A percentile compares a stretch with the other conserved stretches of the same genome.
Evolutionary conservation across 805 yeast genomes (phyloP).

Genomic region (Teunomyces funiuensis): DNA sequence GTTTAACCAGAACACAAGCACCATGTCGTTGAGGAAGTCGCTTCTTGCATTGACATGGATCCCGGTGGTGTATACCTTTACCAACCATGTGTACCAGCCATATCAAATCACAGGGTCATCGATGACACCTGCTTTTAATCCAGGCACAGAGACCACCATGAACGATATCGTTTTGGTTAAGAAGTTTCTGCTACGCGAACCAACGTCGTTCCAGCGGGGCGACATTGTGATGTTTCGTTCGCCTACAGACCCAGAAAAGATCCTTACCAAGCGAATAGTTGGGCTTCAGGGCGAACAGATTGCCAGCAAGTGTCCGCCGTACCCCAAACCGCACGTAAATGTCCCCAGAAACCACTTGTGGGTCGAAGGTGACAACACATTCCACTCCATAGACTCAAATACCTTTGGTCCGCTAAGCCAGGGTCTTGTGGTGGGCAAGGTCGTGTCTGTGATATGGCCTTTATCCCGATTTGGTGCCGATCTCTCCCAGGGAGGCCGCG

Average conservation of each 20-base stretch:
- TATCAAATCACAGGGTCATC: slow-evolving; percentile 77
- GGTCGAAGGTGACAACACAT: slow-evolving; percentile 90
- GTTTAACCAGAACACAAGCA: neutral
- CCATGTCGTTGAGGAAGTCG: slow-evolving; percentile 18
- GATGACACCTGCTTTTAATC: slow-evolving; percentile 89
- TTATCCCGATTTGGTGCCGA: slow-evolving; percentile 29
- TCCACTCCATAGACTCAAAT: slow-evolving; percentile 81
- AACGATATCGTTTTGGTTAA: slow-evolving; percentile 67
- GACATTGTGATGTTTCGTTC: slow-evolving; percentile 79
- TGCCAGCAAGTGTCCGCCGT: slow-evolving; percentile 55
- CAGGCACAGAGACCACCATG: slow-evolving; percentile 46
- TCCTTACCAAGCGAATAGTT: slow-evolving; percentile 78
- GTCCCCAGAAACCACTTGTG: slow-evolving; percentile 83
- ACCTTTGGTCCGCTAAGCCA: slow-evolving; percentile 84
- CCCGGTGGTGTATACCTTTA: slow-evolving; percentile 70
- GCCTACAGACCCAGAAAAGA: slow-evolving; percentile 73
- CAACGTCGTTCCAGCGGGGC: slow-evolving; percentile 46
- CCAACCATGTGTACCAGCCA: slow-evolving; percentile 70
- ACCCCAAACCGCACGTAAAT: slow-evolving; percentile 59
- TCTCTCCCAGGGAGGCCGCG: slow-evolving; percentile 24
- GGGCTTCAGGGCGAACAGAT: slow-evolving; percentile 74
- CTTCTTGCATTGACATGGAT: slow-evolving; percentile 56
- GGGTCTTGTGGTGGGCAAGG: slow-evolving; percentile 80
- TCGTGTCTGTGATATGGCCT: slow-evolving; percentile 70
- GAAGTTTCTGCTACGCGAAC: slow-evolving; percentile 55